These are phyloP conservation scores for Saturnispora quitensis DNA, from an alignment of 805 yeast species.

Conservation along the genomic window DNA sequence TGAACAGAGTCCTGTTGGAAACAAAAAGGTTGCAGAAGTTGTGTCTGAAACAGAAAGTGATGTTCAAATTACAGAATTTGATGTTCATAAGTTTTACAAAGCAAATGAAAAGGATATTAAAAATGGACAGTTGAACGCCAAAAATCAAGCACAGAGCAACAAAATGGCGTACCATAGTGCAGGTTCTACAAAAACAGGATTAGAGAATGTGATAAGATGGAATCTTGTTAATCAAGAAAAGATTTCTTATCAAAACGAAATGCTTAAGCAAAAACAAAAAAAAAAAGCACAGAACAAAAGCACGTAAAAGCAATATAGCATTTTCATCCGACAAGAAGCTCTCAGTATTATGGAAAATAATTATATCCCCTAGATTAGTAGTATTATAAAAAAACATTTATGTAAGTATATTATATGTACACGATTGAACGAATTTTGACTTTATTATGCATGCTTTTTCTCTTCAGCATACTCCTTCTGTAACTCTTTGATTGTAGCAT, in stretches of 20 bases:
- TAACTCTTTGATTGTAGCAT: slow-evolving; percentile 63
- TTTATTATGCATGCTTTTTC: slow-evolving; percentile 15
- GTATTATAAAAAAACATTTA: neutral
- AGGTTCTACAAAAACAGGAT: slow-evolving; percentile 3
- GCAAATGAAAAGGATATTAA: slow-evolving; percentile 25
- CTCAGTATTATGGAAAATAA: neutral
- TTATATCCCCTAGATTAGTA: neutral
- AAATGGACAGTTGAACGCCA: slow-evolving; percentile 27
- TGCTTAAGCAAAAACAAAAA: neutral
- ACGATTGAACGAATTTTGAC: neutral
- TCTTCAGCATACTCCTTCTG: slow-evolving; percentile 59
- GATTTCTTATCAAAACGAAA: slow-evolving; percentile 6
- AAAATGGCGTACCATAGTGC: slow-evolving; percentile 5
- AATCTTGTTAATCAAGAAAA: slow-evolving; percentile 8
- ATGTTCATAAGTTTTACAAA: slow-evolving; percentile 31
- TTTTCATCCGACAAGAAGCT: neutral
- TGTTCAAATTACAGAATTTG: slow-evolving; percentile 20
- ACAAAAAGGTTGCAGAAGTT: neutral
- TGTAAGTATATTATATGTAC: neutral
- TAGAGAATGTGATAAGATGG: slow-evolving; percentile 8
- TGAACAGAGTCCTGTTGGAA: neutral
- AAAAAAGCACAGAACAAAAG: neutral
- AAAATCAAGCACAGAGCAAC: slow-evolving; percentile 8
- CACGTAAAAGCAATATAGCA: neutral
- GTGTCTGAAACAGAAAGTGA: neutral